Conservation (phyloP, 2,329 filamentous ascomycete species). For the Phyllosticta citriasiana region DNA sequence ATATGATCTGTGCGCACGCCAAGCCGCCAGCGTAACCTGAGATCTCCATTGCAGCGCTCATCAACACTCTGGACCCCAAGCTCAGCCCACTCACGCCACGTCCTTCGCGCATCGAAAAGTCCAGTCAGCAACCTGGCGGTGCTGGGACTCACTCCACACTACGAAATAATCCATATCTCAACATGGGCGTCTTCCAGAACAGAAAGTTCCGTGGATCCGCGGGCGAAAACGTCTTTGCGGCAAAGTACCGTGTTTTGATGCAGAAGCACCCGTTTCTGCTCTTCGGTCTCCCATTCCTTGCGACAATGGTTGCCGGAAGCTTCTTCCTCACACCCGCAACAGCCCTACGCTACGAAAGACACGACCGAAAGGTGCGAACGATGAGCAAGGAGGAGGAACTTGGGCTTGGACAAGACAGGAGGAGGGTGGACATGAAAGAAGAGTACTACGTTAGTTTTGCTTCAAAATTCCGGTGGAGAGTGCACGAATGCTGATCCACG, state of each 20-base stretch:
- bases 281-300: constrained; percentile 88
- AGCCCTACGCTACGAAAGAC: constrained; percentile 83
- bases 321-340: constrained; percentile 93
- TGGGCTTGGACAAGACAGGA: constrained; percentile 60
- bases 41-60: neutral
- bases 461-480: neutral
- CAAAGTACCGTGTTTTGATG: constrained; percentile 66
- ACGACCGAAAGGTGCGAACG: constrained; percentile 82
- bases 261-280: constrained; percentile 76
- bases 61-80: neutral
- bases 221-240: constrained; percentile 55
- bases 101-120: neutral
- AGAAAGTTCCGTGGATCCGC: constrained; percentile 36
- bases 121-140: neutral
- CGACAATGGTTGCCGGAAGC: constrained; percentile 80
- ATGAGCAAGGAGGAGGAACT: constrained; percentile 79
- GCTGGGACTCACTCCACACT: neutral
- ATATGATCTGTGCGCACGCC: neutral
- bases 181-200: constrained; percentile 22
- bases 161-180: neutral
- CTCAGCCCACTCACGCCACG: neutral
- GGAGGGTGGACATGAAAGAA: constrained; percentile 70
- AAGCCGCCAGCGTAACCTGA: neutral
- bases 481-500: neutral
- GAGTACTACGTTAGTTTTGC: constrained; percentile 67